phyloP scores from a whole-genome alignment of 768 basidiomycete genomes.

The Asterophora parasitica region DNA sequence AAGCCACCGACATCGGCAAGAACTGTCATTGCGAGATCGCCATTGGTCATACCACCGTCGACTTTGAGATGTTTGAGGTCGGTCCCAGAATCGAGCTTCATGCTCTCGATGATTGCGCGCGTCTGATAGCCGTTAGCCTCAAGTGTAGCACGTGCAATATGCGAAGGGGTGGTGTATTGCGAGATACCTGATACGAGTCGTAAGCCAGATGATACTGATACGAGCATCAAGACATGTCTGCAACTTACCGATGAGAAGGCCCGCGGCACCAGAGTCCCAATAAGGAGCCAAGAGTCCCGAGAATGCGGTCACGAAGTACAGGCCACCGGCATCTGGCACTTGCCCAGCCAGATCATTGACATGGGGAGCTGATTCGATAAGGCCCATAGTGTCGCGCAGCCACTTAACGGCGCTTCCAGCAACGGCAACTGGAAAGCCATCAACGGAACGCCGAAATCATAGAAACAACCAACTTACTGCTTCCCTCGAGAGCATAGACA shows the following conservation, averaged over 20 bases:
- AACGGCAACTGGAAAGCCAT: conserved; percentile 61
- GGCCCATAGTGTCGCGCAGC: conserved; percentile 85
- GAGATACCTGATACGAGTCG: conserved; percentile 50
- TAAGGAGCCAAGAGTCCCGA: conserved; percentile 94
- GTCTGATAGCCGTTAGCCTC: conserved; percentile 98
- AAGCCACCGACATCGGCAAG: conserved; percentile 91
- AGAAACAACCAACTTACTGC: conserved; percentile 50
- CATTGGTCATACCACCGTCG: conserved; percentile 98
- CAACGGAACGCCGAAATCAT: background rate
- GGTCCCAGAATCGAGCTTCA: conserved; percentile 83
- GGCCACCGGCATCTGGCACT: conserved; percentile 76
- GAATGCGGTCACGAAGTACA: conserved; percentile 97
- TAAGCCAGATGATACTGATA: background rate
- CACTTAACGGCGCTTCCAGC: conserved; percentile 96
- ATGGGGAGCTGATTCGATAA: conserved; percentile 77
- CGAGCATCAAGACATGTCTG: background rate
- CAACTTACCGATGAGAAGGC: conserved; percentile 67
- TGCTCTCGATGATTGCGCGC: conserved; percentile 90
- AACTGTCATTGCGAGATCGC: conserved; percentile 81
- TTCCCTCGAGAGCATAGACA: conserved; percentile 92
- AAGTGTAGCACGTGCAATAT: conserved; percentile 91
- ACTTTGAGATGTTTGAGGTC: conserved; percentile 86
- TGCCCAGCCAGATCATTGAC: conserved; percentile 81
- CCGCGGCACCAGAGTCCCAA: conserved; percentile 93
- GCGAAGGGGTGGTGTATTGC: conserved; percentile 84